Conservation (phyloP, 1,284 basidiomycete genomes). For the Ustilago cynodontis region DNA sequence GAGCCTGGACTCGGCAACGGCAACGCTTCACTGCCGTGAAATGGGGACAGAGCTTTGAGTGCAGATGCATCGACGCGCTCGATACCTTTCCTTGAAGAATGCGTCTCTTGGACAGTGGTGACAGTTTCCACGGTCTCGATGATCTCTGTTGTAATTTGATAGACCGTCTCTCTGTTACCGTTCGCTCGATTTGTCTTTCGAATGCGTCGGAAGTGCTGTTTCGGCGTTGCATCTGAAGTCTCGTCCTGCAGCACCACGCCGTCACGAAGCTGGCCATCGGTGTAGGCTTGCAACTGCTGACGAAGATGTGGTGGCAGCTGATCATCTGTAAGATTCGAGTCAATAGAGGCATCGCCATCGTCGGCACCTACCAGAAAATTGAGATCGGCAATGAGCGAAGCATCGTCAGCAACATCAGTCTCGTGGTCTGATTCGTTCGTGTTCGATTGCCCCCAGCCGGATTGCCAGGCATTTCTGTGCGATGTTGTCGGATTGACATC, state of each 20-base stretch:
- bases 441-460: conserved; percentile 2
- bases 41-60: not conserved
- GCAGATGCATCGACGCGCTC: not conserved
- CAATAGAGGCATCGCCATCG: conserved; percentile 58
- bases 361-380: conserved; percentile 55
- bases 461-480: conserved; percentile 1
- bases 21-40: not conserved
- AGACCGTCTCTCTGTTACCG: conserved; percentile 63
- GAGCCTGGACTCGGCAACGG: not conserved
- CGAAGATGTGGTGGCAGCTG: conserved; percentile 53
- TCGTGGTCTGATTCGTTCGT: conserved; percentile 1
- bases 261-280: conserved; percentile 42
- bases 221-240: conserved; percentile 11
- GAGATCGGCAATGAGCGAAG: conserved; percentile 50
- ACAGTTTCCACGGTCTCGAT: conserved; percentile 66
- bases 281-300: conserved; percentile 22
- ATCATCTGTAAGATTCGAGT: conserved; percentile 39
- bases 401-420: conserved; percentile 20
- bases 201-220: conserved; percentile 43
- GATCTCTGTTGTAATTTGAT: conserved; percentile 72
- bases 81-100: not conserved
- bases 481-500: conserved; percentile 29
- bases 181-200: conserved; percentile 50
- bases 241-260: conserved; percentile 41
- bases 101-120: conserved; percentile 55